Conservation (phyloP, 495 filamentous ascomycete genomes). For the Daldinia vernicosa region DNA sequence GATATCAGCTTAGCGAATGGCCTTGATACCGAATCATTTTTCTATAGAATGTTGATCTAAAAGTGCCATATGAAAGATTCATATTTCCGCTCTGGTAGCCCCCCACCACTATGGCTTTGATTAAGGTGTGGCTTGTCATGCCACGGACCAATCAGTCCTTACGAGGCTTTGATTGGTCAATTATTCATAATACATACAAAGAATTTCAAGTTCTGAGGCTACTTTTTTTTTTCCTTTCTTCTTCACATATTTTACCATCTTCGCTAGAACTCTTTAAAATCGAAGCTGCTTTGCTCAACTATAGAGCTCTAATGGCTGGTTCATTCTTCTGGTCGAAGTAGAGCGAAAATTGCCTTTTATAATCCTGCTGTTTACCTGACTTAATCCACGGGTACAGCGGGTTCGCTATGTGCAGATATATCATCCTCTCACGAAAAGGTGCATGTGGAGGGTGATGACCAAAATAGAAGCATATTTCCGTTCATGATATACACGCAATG, state of each 20-base stretch:
- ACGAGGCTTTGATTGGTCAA: constrained; percentile 14
- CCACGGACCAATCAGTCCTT: constrained; percentile 1
- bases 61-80: too few relatives aligned
- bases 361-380: constrained; percentile 46
- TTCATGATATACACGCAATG: neutral
- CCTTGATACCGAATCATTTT: neutral
- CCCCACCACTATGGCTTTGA: constrained; percentile 8
- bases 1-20: constrained; percentile 1
- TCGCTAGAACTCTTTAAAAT: constrained; percentile 40
- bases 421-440: neutral
- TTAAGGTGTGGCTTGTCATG: constrained; percentile 10
- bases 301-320: constrained; percentile 20
- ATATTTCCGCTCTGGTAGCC: too few relatives aligned
- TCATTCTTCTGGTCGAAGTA: constrained; percentile 44
- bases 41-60: neutral
- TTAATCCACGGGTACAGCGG: constrained; percentile 39
- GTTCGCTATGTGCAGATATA: constrained; percentile 52
- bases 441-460: neutral
- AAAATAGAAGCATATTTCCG: neutral
- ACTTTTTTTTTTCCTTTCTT: constrained; percentile 26
- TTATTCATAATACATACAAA: constrained; percentile 8
- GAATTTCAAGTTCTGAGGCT: constrained; percentile 17
- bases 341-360: constrained; percentile 46
- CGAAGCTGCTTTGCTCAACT: constrained; percentile 26
- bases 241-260: constrained; percentile 53